Base-by-base conservation (phyloP, 345 rosid species). In the Combretum micranthum region DNA sequence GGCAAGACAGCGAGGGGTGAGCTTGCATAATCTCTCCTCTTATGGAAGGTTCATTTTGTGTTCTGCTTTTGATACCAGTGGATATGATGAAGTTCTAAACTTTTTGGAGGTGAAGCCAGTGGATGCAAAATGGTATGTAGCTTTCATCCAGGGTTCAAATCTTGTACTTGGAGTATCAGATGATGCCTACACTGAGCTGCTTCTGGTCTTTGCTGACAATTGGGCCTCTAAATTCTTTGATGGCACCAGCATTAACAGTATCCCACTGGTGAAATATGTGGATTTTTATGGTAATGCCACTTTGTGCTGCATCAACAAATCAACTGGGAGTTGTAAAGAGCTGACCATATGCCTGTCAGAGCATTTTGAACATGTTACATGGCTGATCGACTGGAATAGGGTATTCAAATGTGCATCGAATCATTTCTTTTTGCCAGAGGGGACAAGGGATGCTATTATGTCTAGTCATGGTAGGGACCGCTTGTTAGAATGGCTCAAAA, bases 351-450 rank as follows among this genome's bases (percentile, higher is more conserved):
- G 85, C 61, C 6, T 59, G 0, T 63, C 83, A 0, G 1, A 1
- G 1, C 17, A 18, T 0, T 39, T 18, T 46, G 14, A 15, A 20
- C 61, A 57, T 9, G 15, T 45, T 4, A 39, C 75, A 3, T 82
- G 93, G 93, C 58, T 88, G 64, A 77, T 80, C 23, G 75, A 71
- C 8, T 88, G 87, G 82, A 80, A 67, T 14, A 70, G 47, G 21
- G 87, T 70, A 53, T 83, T 88, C 45, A 63, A 67, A 55, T 64
- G 76, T 44, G 61, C 21, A 45, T 18, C 63, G 12, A 67, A 67
- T n/a, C 37, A 0, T 15, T 76, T 57, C 53, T 88, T 88, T 54
- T 2, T 85, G 50, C 94, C 94, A 8, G 23, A 26, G 55, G 56
- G 47, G 19, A 81, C 82, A 4, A 56, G 56, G 20, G 42, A 56